These are phyloP conservation scores for Raffaelea albimanens DNA, from an alignment of 2,329 filamentous ascomycete genomes.

Conservation along the genomic window DNA sequence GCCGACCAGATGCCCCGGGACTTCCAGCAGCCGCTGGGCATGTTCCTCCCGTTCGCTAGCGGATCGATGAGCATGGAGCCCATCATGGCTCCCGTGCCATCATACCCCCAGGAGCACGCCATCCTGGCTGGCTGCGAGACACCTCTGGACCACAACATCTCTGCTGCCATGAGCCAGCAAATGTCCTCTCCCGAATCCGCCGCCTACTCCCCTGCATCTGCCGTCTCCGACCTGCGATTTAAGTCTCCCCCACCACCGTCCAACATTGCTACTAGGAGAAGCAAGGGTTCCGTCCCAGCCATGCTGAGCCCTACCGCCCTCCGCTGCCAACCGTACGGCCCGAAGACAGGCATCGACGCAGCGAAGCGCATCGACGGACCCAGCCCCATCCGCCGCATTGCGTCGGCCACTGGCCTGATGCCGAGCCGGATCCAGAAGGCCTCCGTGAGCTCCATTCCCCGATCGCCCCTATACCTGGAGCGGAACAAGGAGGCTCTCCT, in stretches of 20 bases:
- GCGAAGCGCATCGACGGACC: slow-evolving; percentile 33
- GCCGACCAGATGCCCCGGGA: slow-evolving; percentile 1
- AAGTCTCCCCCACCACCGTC: slow-evolving; percentile 39
- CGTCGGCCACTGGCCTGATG: slow-evolving; percentile 36
- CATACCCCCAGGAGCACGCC: slow-evolving; percentile 9
- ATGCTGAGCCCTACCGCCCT: slow-evolving; percentile 36
- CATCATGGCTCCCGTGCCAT: slow-evolving; percentile 9
- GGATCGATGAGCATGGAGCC: slow-evolving; percentile 7
- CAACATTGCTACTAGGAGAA: slow-evolving; percentile 45
- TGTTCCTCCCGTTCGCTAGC: slow-evolving; percentile 5
- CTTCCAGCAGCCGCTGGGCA: slow-evolving; percentile 5
- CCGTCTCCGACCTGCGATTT: slow-evolving; percentile 26
- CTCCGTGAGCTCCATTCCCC: slow-evolving; percentile 21
- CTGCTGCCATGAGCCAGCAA: slow-evolving; percentile 10
- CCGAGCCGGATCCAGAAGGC: slow-evolving; percentile 32
- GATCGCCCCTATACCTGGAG: slow-evolving; percentile 34
- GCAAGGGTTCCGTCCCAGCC: slow-evolving; percentile 34
- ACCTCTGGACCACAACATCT: not conserved
- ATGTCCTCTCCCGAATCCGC: slow-evolving; percentile 22
- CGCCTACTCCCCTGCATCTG: slow-evolving; percentile 18
- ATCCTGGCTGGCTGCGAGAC: slow-evolving; percentile 5
- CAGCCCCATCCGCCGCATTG: slow-evolving; percentile 43
- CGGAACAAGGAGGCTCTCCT: slow-evolving; percentile 34
- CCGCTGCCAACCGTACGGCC: slow-evolving; percentile 33
- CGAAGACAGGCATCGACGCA: slow-evolving; percentile 39